phyloP scores from a whole-genome alignment of 148 eudicot genomes.

The Nepenthes gracilis region DNA sequence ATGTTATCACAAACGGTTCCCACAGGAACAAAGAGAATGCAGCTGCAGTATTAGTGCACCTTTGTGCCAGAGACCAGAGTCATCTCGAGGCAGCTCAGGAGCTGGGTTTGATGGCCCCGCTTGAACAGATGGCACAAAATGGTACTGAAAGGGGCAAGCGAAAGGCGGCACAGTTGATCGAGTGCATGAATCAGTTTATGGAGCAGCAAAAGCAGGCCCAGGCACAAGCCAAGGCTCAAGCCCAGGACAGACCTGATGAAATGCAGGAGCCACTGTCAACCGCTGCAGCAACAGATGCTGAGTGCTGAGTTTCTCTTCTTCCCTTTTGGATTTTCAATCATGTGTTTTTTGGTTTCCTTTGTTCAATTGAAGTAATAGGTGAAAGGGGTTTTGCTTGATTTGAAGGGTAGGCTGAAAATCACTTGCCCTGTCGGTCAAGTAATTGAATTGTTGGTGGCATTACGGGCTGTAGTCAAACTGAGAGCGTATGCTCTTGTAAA shows the following conservation, averaged over 20 bases:
- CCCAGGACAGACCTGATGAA: slow-evolving; percentile 9
- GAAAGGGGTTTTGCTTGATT: too few relatives aligned
- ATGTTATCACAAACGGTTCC: slow-evolving; percentile 67
- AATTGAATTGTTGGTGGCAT: too few relatives aligned
- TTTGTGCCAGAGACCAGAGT: slow-evolving; percentile 61
- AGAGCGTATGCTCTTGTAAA: too few relatives aligned
- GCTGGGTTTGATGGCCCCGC: slow-evolving; percentile 40
- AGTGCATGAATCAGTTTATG: slow-evolving; percentile 48
- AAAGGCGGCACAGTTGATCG: slow-evolving; percentile 74
- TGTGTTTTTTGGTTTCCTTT: too few relatives aligned
- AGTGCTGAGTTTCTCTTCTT: too few relatives aligned
- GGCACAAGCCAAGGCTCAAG: slow-evolving; percentile 32
- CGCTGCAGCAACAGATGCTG: too few relatives aligned
- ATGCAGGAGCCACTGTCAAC: too few relatives aligned
- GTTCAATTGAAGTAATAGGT: too few relatives aligned
- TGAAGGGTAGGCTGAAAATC: too few relatives aligned
- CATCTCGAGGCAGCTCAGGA: slow-evolving; percentile 53
- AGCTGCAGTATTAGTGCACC: slow-evolving; percentile 83
- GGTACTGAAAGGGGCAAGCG: slow-evolving; percentile 91
- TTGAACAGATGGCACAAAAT: slow-evolving; percentile 50
- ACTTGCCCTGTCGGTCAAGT: too few relatives aligned
- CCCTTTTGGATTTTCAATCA: too few relatives aligned
- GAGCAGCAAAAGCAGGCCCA: slow-evolving; percentile 61
- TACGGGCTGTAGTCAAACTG: too few relatives aligned
- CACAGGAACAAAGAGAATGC: slow-evolving; percentile 94